Evolutionary conservation across 2,329 filamentous ascomycete species (phyloP).

Genomic region (Fusarium algeriense): DNA sequence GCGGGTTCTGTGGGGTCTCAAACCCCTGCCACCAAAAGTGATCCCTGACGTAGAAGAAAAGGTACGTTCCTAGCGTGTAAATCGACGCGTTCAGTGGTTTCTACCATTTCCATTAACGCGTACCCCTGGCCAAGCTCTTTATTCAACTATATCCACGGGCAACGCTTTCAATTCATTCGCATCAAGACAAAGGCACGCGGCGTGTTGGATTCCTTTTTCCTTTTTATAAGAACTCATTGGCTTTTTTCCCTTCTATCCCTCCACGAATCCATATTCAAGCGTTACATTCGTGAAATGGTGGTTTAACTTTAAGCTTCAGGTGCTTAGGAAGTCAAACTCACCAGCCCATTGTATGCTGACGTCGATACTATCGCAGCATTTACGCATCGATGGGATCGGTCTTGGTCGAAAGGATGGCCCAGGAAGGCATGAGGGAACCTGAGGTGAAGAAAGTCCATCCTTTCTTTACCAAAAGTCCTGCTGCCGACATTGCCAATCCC

Average conservation of each 20-base stretch:
- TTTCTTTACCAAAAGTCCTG: conserved; percentile 60
- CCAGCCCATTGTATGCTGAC: conserved; percentile 3
- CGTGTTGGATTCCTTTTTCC: not conserved
- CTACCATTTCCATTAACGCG: conserved; percentile 46
- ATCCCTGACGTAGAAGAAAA: conserved; percentile 45
- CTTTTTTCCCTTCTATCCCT: not conserved
- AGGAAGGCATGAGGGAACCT: conserved; percentile 53
- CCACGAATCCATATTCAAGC: not conserved
- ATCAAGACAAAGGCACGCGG: conserved; percentile 16
- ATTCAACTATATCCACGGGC: conserved; percentile 21
- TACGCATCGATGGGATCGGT: conserved; percentile 57
- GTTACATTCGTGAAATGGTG: conserved; percentile 34
- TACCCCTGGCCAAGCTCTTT: conserved; percentile 32
- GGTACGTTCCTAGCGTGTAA: conserved; percentile 38
- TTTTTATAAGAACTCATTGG: not conserved
- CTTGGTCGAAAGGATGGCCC: conserved; percentile 60
- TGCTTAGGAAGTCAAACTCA: conserved; percentile 12
- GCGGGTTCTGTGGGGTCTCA: conserved; percentile 38
- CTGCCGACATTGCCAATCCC: conserved; percentile 14
- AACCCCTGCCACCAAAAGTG: not conserved
- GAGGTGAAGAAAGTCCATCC: conserved; percentile 64
- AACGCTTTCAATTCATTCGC: conserved; percentile 28
- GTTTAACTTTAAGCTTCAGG: conserved; percentile 28
- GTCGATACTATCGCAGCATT: conserved; percentile 12
- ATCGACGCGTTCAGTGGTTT: conserved; percentile 43